Evolutionary conservation across 495 filamentous ascomycete species (phyloP).

Genomic region (Neurospora pannonica): DNA sequence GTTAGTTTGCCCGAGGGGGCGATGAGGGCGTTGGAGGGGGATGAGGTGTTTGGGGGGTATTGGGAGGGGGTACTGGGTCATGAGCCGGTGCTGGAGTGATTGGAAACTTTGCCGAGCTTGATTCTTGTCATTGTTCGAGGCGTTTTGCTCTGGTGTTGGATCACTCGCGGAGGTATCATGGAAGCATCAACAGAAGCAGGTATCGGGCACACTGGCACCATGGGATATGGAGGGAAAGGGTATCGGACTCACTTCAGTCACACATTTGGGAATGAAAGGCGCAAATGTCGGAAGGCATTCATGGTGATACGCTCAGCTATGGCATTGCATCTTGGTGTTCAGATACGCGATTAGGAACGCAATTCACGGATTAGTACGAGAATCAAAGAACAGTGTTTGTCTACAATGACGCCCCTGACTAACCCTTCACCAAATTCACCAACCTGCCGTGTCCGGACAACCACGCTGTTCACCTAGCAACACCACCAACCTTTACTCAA

Average conservation of each 20-base stretch:
- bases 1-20: background rate
- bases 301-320: background rate
- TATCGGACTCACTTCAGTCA: background rate
- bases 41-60: background rate
- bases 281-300: background rate
- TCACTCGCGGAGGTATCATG: background rate
- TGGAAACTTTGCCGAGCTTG: background rate
- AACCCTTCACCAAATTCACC: background rate
- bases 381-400: background rate
- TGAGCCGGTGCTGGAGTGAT: background rate
- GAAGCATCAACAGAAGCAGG: background rate
- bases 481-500: background rate
- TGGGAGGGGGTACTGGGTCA: background rate
- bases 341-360: background rate
- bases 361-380: background rate
- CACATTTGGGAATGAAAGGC: background rate
- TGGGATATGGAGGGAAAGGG: background rate
- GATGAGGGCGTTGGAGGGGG: background rate
- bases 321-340: background rate
- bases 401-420: background rate
- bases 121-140: no score
- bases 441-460: background rate
- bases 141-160: background rate
- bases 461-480: background rate
- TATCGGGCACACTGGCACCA: background rate